Percentiles rank a stretch among this genome's conserved stretches.
These are phyloP conservation scores for Mycosphaerella arachidis DNA, from an alignment of 2,329 filamentous ascomycete genomes.

Conservation along the genomic window DNA sequence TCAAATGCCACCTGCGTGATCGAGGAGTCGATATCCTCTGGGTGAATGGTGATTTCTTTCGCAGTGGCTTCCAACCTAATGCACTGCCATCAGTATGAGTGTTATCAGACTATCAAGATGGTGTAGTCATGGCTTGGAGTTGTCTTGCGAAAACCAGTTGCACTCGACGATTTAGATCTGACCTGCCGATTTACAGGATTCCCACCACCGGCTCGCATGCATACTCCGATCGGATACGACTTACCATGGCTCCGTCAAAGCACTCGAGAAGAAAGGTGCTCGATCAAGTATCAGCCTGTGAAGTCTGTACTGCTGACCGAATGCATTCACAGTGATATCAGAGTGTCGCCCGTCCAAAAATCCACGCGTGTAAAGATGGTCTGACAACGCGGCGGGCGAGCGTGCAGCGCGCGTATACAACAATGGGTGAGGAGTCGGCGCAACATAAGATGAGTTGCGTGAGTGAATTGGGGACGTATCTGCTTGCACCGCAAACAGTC, in stretches of 20 bases:
- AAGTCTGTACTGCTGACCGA: slow-evolving; percentile 49
- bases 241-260: slow-evolving; percentile 51
- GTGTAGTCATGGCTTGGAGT: too few relatives aligned
- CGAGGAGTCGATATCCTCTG: slow-evolving; percentile 51
- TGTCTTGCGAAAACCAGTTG: too few relatives aligned
- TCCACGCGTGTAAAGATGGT: slow-evolving; percentile 51
- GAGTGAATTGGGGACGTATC: slow-evolving; percentile 36
- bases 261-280: slow-evolving; percentile 53
- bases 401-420: slow-evolving; percentile 20
- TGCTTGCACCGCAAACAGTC: slow-evolving; percentile 42
- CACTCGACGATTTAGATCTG: too few relatives aligned
- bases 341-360: slow-evolving; percentile 50
- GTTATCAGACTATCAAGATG: neutral
- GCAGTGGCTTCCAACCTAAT: slow-evolving; percentile 45
- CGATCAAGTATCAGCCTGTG: slow-evolving; percentile 54
- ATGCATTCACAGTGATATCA: slow-evolving; percentile 52
- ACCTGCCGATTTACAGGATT: too few relatives aligned
- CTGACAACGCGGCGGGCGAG: slow-evolving; percentile 37
- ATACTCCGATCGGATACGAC: slow-evolving; percentile 1
- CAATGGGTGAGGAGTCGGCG: slow-evolving; percentile 17
- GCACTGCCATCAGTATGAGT: neutral
- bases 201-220: too few relatives aligned
- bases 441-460: slow-evolving; percentile 40
- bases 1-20: slow-evolving; percentile 53
- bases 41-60: slow-evolving; percentile 50